A percentile compares a stretch with the other conserved stretches of the same genome.
phyloP scores from a whole-genome alignment of 176 grass and related monocot genomes.

The Urochloa ruziziensis region DNA sequence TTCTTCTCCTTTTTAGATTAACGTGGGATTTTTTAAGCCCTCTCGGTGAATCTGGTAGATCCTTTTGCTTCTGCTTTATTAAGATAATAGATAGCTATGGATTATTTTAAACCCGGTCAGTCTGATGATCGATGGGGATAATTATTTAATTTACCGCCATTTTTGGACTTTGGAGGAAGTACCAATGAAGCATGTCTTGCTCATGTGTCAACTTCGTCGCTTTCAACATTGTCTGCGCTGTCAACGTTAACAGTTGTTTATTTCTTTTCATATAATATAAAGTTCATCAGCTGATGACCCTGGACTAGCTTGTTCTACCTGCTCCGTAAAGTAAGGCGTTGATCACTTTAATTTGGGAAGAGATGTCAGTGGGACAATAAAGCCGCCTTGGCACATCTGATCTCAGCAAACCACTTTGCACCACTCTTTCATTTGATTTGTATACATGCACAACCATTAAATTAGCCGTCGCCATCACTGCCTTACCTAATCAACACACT shows the following conservation, averaged over 20 bases:
- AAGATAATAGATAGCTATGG: too few relatives aligned
- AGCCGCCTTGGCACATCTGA: not conserved
- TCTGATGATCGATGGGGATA: too few relatives aligned
- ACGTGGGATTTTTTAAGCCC: too few relatives aligned
- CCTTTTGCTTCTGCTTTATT: too few relatives aligned
- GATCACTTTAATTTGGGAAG: not conserved
- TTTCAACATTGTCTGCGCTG: too few relatives aligned
- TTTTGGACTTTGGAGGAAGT: not conserved
- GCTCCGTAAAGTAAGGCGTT: not conserved
- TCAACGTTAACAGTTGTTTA: not conserved
- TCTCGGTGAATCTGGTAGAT: too few relatives aligned
- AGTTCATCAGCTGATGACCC: not conserved
- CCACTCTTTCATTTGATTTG: not conserved
- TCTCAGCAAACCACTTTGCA: not conserved
- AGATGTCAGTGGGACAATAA: not conserved
- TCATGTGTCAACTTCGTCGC: not conserved
- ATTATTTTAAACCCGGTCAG: too few relatives aligned
- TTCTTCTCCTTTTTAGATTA: too few relatives aligned
- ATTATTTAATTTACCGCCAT: too few relatives aligned
- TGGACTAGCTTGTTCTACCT: not conserved
- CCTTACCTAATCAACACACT: not conserved
- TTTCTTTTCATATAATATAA: not conserved
- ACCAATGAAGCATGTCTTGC: not conserved
- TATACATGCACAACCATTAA: not conserved
- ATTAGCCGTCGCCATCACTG: not conserved